Conservation (phyloP, 345 rosid genomes). For the Populus pruinosa region DNA sequence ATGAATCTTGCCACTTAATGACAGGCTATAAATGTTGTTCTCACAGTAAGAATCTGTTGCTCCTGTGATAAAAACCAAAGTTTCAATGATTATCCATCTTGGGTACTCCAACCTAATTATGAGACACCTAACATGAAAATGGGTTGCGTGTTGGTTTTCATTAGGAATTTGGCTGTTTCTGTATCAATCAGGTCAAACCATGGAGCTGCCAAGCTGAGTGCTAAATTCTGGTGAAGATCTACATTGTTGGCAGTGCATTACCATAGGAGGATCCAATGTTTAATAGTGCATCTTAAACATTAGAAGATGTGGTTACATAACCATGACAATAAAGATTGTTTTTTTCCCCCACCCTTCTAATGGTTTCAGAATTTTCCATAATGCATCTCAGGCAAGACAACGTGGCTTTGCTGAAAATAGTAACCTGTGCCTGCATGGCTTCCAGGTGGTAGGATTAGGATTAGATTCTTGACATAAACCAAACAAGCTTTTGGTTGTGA, state of each 20-base stretch:
- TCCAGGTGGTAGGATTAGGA: background rate
- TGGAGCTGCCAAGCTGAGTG: constrained; percentile 8
- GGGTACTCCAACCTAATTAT: background rate
- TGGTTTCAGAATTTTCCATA: background rate
- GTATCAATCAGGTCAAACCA: constrained; percentile 5
- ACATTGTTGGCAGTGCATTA: background rate
- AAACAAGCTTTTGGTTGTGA: background rate
- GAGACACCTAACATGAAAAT: background rate
- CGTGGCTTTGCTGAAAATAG: background rate
- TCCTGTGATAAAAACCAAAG: background rate
- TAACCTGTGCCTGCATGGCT: background rate
- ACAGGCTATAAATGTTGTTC: background rate
- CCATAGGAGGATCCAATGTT: background rate
- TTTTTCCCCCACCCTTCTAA: background rate
- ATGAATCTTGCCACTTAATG: background rate
- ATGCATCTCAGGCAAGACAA: background rate
- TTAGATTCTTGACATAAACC: background rate
- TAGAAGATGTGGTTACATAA: background rate
- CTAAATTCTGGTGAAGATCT: background rate
- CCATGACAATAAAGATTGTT: background rate
- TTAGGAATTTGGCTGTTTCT: constrained; percentile 3
- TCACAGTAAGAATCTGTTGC: background rate
- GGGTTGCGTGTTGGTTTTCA: background rate
- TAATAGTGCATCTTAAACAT: background rate
- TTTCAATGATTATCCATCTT: background rate